Evolutionary conservation across 2,329 filamentous ascomycete species (phyloP), one percentile per base, ranked within the genome.

Genomic region (Thermomyces lanuginosus): DNA sequence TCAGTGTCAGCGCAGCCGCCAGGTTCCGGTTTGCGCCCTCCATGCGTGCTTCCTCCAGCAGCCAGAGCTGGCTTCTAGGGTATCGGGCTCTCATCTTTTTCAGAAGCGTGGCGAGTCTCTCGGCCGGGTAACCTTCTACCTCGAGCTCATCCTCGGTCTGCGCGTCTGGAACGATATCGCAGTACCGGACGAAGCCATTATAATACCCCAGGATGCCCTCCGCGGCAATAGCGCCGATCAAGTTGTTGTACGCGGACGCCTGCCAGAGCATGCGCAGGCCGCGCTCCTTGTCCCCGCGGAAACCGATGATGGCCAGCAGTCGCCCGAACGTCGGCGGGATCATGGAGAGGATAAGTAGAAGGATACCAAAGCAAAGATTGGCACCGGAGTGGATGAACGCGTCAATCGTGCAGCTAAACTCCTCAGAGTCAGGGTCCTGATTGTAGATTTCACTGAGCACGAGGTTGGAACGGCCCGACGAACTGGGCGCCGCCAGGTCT

Each of bases 251-350:
- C 26, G 74, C 72, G 12, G 81, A 83, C 8, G 82, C 80, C 46
- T 80, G 74, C 89, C 89, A 98, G 4, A 98, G 69, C 69, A 93
- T 77, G 20, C 67, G 63, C 16, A 93, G 64, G 6, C 84, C 89
- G 20, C 76, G 67, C 35, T 81, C 72, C 22, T 84, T 75, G 47
- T 95, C 84, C 16, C 89, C 89, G 34, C 71, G 74, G 56, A 95
- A 95, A 1, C 89, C 89, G 16, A 93, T 77, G 21, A 95, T 76
- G 32, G 76, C 80, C 3, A 95, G 63, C 1, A 98, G 66, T 30
- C 72, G 77, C n/a, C 71, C 76, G 50, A 95, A 92, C 0, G 84
- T 72, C 0, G 89, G 89, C 0, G 89, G 91, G 1, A 95, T 73
- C 58, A 95, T 77, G 8, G 82, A 91, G n/a, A 95, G 73, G 28